Base-by-base conservation (phyloP, 2,329 filamentous ascomycete species). In the Emmonsiellopsis sp. region DNA sequence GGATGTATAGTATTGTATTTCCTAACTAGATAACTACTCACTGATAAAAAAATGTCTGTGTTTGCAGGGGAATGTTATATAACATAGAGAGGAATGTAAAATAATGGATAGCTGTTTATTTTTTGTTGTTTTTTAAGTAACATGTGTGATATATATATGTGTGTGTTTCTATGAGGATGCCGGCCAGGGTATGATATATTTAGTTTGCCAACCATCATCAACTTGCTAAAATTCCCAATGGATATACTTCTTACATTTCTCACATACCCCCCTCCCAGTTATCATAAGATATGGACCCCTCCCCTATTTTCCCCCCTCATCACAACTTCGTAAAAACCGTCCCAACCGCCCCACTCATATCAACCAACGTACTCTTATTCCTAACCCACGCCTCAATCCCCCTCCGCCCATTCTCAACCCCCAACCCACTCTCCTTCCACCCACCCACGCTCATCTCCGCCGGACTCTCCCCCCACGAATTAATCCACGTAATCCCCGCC, bases 371-470 rank as follows among this genome's bases (percentile, higher is more conserved):
- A 70, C 89, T 94, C 77, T 93, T 94, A 62, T 91, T 93, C 71
- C 83, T 78, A 51, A 90, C 80, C 85, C 90, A 95, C 3, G 87
- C 85, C 69, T 87, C 84, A 52, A 95, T 77, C 0, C 89, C 89
- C 62, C 80, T 82, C 55, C 83, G 77, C 3, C 89, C 90, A 68
- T 95, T 95, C 76, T 95, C 89, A 1, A 94, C 84, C 0, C 89
- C 89, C 8, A 95, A 73, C 35, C 90, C 90, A 66, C 89, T 94
- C 78, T 87, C 79, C 76, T 95, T 95, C 90, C 89, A 95, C 0
- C 89, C 89, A 8, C 89, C 89, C 0, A 95, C 89, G 2, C 86
- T 86, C 90, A 95, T 95, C 75, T 95, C 89, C 0, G 90, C 88
- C 0, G 89, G 89, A 48, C 81, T 85, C 73, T 95, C 89, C n/a